Conservation (phyloP, 176 grass and related monocot species). For the Cenchrus purpureus region DNA sequence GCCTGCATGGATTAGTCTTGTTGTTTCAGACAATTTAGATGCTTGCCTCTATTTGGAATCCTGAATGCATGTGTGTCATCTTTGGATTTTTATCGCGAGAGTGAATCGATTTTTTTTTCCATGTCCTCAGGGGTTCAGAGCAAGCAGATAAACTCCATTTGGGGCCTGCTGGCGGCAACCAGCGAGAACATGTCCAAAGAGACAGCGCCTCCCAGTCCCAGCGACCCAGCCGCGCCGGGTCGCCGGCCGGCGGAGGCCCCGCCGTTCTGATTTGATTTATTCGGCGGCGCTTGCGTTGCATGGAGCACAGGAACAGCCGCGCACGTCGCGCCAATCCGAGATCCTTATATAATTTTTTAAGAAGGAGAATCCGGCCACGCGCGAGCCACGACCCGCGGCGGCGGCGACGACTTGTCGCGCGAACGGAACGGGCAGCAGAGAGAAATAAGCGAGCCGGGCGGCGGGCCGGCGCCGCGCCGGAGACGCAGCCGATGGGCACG, state of each 20-base stretch:
- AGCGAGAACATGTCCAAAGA: background rate
- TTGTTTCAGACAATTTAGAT: background rate
- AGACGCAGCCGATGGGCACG: conserved; percentile 7
- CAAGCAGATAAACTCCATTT: background rate
- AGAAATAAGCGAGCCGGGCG: background rate
- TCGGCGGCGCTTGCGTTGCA: background rate
- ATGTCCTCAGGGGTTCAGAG: too few relatives aligned
- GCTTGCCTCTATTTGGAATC: background rate
- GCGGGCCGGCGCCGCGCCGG: background rate
- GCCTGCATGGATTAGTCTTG: too few relatives aligned
- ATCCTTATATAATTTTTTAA: background rate
- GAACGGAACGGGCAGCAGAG: background rate
- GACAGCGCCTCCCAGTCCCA: background rate
- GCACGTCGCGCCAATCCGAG: conserved; percentile 5
- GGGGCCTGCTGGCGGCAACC: background rate
- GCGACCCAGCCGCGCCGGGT: background rate
- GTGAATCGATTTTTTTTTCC: too few relatives aligned
- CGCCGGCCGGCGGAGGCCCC: background rate
- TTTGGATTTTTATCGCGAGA: background rate
- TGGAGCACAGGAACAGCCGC: conserved; percentile 12
- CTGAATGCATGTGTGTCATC: background rate
- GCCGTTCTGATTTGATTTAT: background rate
- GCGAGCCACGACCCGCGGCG: conserved; percentile 25
- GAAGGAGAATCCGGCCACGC: conserved; percentile 1
- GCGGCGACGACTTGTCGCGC: background rate